These are phyloP conservation scores for Triticum monococcum DNA, from an alignment of 176 grass and related monocot species.

Conservation along the genomic window DNA sequence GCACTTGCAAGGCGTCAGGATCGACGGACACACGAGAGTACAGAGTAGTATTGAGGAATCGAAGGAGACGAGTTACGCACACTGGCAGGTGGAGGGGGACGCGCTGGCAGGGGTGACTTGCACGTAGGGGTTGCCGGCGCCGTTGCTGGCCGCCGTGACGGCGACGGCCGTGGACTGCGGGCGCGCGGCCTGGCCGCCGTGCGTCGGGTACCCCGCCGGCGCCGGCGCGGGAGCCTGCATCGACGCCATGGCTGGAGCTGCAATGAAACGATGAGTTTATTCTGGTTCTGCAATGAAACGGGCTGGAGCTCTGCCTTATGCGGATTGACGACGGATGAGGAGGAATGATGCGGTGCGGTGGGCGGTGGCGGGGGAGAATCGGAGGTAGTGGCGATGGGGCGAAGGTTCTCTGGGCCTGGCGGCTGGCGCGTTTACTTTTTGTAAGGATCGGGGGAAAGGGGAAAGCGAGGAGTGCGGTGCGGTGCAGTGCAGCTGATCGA, in stretches of 20 bases:
- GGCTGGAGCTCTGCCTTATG: neutral
- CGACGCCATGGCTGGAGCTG: slow-evolving; percentile 20
- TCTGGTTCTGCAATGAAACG: slow-evolving; percentile 12
- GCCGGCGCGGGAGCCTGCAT: slow-evolving; percentile 13
- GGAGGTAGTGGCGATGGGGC: neutral
- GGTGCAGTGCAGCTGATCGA: slow-evolving; percentile 18
- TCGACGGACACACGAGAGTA: too few relatives aligned
- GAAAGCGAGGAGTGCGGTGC: neutral
- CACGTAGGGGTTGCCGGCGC: slow-evolving; percentile 58
- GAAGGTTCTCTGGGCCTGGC: slow-evolving; percentile 4
- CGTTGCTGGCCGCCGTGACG: slow-evolving; percentile 43
- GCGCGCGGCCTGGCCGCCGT: slow-evolving; percentile 24
- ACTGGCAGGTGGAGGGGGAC: slow-evolving; percentile 38
- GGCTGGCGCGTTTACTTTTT: neutral
- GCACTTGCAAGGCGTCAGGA: neutral
- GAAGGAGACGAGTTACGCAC: slow-evolving; percentile 16
- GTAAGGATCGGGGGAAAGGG: neutral
- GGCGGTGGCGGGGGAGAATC: neutral
- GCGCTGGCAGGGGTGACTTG: slow-evolving; percentile 44
- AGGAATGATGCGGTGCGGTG: neutral
- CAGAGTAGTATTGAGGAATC: neutral
- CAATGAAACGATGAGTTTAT: neutral
- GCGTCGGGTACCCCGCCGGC: slow-evolving; percentile 27
- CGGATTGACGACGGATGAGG: neutral
- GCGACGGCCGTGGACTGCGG: slow-evolving; percentile 24